Evolutionary conservation across 2,329 filamentous ascomycete genomes (phyloP).

Genomic region (Cercospora brassicicola): DNA sequence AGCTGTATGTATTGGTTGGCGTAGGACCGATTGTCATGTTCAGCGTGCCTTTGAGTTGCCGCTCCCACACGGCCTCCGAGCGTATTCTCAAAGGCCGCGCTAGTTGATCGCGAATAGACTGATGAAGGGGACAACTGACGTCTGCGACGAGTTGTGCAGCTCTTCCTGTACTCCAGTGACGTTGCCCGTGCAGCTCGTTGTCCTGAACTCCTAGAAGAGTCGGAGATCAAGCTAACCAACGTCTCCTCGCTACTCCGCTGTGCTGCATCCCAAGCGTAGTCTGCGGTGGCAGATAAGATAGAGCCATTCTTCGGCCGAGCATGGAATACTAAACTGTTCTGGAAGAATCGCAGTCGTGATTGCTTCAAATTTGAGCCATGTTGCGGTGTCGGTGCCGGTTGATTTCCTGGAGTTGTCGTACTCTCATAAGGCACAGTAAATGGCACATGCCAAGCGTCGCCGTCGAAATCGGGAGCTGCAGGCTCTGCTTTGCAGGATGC

Average conservation of each 20-base stretch:
- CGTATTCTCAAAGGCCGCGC: neutral
- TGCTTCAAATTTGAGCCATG: neutral
- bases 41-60: neutral
- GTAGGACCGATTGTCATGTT: neutral
- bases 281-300: neutral
- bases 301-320: neutral
- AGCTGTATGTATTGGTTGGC: neutral
- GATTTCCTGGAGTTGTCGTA: neutral
- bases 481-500: neutral
- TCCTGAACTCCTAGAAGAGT: neutral
- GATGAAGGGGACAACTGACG: neutral
- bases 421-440: neutral
- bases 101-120: neutral
- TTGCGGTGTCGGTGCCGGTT: neutral
- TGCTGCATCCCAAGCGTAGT: neutral
- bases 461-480: neutral
- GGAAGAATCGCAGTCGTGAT: neutral
- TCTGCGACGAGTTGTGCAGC: neutral
- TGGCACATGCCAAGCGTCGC: neutral
- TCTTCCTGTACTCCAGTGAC: neutral
- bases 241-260: neutral
- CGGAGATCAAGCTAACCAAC: neutral
- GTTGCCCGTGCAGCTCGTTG: neutral
- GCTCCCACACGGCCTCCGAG: neutral
- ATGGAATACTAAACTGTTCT: neutral